A percentile compares a stretch with the other conserved stretches of the same genome.
phyloP scores from a whole-genome alignment of 2,329 filamentous ascomycete species.

The Hymenoscyphus fructigenus region DNA sequence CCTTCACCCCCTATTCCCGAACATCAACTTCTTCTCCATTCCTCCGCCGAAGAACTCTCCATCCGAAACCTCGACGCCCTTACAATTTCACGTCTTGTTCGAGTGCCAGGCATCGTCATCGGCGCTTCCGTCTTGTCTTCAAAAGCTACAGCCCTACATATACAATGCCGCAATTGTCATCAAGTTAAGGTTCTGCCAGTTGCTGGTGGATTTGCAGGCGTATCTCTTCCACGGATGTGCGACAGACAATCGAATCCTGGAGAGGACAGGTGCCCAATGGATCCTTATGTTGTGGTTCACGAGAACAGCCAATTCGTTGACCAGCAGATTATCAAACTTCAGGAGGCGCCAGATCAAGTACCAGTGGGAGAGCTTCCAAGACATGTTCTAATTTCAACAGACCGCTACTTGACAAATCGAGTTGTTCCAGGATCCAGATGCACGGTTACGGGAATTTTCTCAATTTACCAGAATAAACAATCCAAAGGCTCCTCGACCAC shows the following conservation, averaged over 20 bases:
- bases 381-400: conserved; percentile 94
- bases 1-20: conserved; percentile 69
- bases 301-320: conserved; percentile 95
- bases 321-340: conserved; percentile 96
- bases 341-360: conserved; percentile 96
- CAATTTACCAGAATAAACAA: conserved; percentile 92
- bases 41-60: conserved; percentile 83
- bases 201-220: conserved; percentile 80
- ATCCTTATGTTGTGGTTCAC: conserved; percentile 94
- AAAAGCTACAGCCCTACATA: conserved; percentile 82
- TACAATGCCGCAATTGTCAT: conserved; percentile 86
- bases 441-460: conserved; percentile 95
- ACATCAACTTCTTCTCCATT: conserved; percentile 94
- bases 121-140: conserved; percentile 95
- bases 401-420: conserved; percentile 90
- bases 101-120: conserved; percentile 96
- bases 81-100: conserved; percentile 90
- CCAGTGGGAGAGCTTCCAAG: conserved; percentile 93
- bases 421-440: conserved; percentile 94
- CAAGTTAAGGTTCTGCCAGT: conserved; percentile 70
- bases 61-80: conserved; percentile 93
- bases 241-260: conserved; percentile 61
- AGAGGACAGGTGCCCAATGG: conserved; percentile 82
- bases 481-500: conserved; percentile 71
- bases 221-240: conserved; percentile 81